Evolutionary conservation across 2,329 filamentous ascomycete genomes (phyloP), one percentile per base, ranked within the genome.

Genomic region (Tolypocladium tropicale): DNA sequence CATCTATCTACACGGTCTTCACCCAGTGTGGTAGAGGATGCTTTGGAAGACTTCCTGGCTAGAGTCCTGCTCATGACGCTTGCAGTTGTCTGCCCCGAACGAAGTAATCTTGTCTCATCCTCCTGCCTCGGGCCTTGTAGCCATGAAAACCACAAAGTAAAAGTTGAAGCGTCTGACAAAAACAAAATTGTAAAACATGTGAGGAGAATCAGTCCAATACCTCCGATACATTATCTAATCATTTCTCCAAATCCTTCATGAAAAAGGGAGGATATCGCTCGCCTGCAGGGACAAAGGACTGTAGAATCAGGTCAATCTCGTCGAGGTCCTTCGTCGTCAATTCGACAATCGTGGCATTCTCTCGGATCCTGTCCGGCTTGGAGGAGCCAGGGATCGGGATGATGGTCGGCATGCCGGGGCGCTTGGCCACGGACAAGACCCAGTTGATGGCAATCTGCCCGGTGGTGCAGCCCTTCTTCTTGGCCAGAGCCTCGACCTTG

Each of bases 381-480:
- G 80, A 81, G 10, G 85, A 80, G 3, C 85, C 85, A 0, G 85
- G 86, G 58, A 89, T 87, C 6, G 85, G 84, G 53, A 89, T 79
- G 58, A 88, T 79, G 18, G 64, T 68, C 25, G 79, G 80, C 76
- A 80, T 76, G 41, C 78, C 81, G 6, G 78, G 74, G 37, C 72
- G 74, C 53, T 70, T 71, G 46, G 75, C 78, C 43, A 83, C 70
- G 1, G 75, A 69, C 49, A 76, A 62, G 3, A 83, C 70, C 85
- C 86, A 91, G 53, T 76, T 78, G 55, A 90, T 73, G 16, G 85
- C 86, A 32, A 90, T 73, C 70, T 90, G 86, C 1, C 78, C 77
- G 4, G 80, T 66, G 0, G 82, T 86, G 64, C 76, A 80, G 0
- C 76, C 76, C 70, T 88, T 89, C 62, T 74, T 75, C 60, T 70